Evolutionary conservation across 106 monocot genomes (phyloP), one percentile per base, ranked within the genome.

Genomic region (Phalaenopsis aphrodite): DNA sequence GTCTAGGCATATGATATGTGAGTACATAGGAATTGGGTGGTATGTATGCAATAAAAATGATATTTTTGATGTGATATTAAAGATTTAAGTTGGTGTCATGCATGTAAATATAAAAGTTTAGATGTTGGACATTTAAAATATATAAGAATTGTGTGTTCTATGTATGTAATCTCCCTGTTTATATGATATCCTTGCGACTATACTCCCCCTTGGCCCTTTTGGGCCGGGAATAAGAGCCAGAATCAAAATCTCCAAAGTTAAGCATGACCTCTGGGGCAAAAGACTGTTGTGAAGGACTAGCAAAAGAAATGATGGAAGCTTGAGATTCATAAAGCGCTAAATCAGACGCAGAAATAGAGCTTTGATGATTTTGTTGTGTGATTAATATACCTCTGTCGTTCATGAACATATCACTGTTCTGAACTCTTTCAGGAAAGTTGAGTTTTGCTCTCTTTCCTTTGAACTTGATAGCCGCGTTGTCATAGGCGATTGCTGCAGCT

Each of bases 401-500:
- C 19, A 57, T 9, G 57, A 57, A 19, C 17, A 57, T 16, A 21
- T 21, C 8, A 4, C 61, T n/a, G 69, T 21, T 21, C n/a, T 2
- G 36, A 69, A 85, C 80, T 8, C 81, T 37, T 24, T 88, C 85
- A 3, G 88, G 85, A 76, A 88, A 88, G 55, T 88, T 88, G 61
- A 83, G 82, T 81, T 85, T 85, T 8, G 90, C 90, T 61, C 87
- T 87, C 43, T 87, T n/a, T 68, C 87, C 90, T 56, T 90, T 90
- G 83, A 90, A 86, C 76, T 75, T 65, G 6, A 90, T 71, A 19
- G 90, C 87, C 0, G 90, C 90, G 64, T 85, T 78, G 64, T 90
- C 90, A 69, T 90, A 90, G 42, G 90, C 90, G 1, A 78, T 77
- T 52, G 89, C 91, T 1, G 94, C 94, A 37, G 65, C 91, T 81